Evolutionary conservation across 1,284 basidiomycete genomes (phyloP), one percentile per base, ranked within the genome.

Genomic region (Volvariella surrecta): DNA sequence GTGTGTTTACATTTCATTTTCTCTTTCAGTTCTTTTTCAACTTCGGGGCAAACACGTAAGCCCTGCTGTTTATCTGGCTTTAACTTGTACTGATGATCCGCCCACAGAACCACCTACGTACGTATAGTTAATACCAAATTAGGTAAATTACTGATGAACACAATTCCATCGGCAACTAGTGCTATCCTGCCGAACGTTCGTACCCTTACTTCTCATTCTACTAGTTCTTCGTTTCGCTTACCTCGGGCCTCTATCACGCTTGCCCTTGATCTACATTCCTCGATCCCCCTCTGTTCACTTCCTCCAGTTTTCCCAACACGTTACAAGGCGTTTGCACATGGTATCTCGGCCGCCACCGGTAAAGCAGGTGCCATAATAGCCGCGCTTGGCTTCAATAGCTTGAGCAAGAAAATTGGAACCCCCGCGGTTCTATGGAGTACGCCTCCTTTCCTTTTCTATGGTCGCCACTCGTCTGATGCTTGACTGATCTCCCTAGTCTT

Each of bases 311-410:
- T 92, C 77, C 89, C 90, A 1, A 92, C 90, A 1, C 73, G 84
- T 24, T 89, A 82, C 67, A 72, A 81, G 42, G 84, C 83, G 4
- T 81, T 79, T 44, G 86, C 84, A 4, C 89, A 91, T 61, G 89
- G 89, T 46, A 73, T 89, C 45, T 83, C 79, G 1, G 89, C 89
- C 16, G 88, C 86, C 0, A 71, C 70, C 10, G 86, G 86, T 30
- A 92, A 91, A 62, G 68, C 71, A 2, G 89, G 89, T 34, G 89
- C 89, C 4, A 90, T 92, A 65, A 70, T 92, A 48, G 83, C 85
- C 30, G 82, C 87, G 39, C 76, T 90, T 50, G 86, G 73, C 7
- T 90, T 91, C 68, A 86, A 87, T 55, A 68, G 73, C 11, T 66
- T 89, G 34, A 76, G 72, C 43, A 64, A 76, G 50, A 67, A 68